phyloP scores from a whole-genome alignment of 179 eudicot species.

The Nepenthes alata region DNA sequence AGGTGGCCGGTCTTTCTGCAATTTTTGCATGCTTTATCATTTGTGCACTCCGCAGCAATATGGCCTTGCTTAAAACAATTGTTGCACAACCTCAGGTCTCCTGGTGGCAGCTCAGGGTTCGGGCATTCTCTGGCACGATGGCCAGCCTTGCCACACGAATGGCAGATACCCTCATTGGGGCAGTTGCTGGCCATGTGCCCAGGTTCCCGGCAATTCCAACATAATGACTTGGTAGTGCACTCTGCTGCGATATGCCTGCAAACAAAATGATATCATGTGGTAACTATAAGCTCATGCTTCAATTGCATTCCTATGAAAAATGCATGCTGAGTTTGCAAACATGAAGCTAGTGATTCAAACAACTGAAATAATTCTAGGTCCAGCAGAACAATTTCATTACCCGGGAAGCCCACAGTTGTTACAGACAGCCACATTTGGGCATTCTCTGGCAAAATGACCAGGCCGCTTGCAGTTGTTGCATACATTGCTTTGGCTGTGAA shows the following conservation, averaged over 20 bases:
- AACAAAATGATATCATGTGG: background rate
- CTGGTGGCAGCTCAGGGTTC: slow-evolving; percentile 68
- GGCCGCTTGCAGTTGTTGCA: slow-evolving; percentile 97
- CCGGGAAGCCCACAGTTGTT: slow-evolving; percentile 99
- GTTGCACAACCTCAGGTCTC: slow-evolving; percentile 85
- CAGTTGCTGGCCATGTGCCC: slow-evolving; percentile 91
- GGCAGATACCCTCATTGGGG: slow-evolving; percentile 95
- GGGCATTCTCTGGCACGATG: slow-evolving; percentile 91
- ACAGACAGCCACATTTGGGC: slow-evolving; percentile 88
- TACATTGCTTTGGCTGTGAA: slow-evolving; percentile 61
- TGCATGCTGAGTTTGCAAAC: no score
- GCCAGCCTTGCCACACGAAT: slow-evolving; percentile 92
- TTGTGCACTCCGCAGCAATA: slow-evolving; percentile 73
- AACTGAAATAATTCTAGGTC: background rate
- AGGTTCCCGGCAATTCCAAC: slow-evolving; percentile 97
- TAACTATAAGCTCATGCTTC: background rate
- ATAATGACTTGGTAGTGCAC: slow-evolving; percentile 75
- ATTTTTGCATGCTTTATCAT: slow-evolving; percentile 97
- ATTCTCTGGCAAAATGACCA: slow-evolving; percentile 93
- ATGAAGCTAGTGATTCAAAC: background rate
- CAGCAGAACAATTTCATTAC: slow-evolving; percentile 24
- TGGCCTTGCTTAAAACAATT: slow-evolving; percentile 98
- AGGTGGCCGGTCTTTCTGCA: slow-evolving; percentile 95
- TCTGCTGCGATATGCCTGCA: slow-evolving; percentile 96
- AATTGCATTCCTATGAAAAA: no score